Evolutionary conservation across 1,284 basidiomycete genomes (phyloP).

Genomic region (Chiua sp.): DNA sequence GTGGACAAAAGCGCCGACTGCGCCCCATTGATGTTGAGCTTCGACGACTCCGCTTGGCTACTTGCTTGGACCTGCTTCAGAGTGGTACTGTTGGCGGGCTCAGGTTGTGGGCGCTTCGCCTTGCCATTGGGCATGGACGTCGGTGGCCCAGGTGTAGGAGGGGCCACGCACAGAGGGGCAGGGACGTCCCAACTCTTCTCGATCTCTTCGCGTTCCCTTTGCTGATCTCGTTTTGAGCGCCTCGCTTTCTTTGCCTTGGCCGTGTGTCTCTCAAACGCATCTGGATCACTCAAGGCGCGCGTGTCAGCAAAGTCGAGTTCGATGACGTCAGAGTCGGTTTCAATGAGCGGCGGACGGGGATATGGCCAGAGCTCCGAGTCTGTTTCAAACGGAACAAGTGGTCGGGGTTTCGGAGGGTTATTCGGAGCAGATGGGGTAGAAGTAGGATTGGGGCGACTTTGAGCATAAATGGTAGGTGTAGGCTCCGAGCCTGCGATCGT

Average conservation of each 20-base stretch:
- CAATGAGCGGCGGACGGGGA: constrained; percentile 48
- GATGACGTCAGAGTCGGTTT: constrained; percentile 56
- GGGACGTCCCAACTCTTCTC: constrained; percentile 67
- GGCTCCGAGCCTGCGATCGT: constrained; percentile 4
- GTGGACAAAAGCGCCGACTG: constrained; percentile 38
- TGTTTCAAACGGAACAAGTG: constrained; percentile 60
- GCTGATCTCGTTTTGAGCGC: constrained; percentile 43
- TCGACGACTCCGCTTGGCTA: constrained; percentile 6
- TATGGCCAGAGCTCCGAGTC: constrained; percentile 73
- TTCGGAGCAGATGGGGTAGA: constrained; percentile 15
- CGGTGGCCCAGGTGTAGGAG: constrained; percentile 19
- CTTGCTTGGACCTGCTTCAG: constrained; percentile 12
- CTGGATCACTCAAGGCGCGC: constrained; percentile 66
- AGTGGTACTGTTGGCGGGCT: neutral
- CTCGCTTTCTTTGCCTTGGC: constrained; percentile 39
- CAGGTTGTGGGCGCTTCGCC: constrained; percentile 20
- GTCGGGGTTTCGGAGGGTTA: constrained; percentile 27
- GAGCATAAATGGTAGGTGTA: constrained; percentile 23
- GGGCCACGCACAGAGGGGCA: constrained; percentile 18
- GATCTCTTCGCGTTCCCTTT: constrained; percentile 57
- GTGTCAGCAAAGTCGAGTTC: constrained; percentile 76
- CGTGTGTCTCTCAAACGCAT: constrained; percentile 46
- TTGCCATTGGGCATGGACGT: constrained; percentile 28
- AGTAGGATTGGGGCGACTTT: constrained; percentile 4
- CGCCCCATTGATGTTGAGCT: constrained; percentile 28